Conservation (phyloP, 805 yeast species). For the Yamadazyma tumulicola region DNA sequence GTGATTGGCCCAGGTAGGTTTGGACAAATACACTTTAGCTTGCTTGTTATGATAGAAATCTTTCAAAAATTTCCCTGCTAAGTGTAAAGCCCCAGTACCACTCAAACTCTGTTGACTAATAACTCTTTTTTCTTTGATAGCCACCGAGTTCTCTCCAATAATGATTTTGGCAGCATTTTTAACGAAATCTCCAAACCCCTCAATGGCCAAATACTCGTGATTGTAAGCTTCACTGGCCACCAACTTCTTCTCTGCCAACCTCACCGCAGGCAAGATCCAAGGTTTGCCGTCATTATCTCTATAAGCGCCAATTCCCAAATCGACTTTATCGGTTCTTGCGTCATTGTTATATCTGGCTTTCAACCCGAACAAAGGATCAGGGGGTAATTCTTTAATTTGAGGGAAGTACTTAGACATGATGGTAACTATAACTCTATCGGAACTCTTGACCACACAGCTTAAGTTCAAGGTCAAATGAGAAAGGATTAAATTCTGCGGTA, state of each 20-base stretch:
- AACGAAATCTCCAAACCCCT: conserved; percentile 69
- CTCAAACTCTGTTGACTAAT: conserved; percentile 74
- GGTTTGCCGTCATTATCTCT: conserved; percentile 68
- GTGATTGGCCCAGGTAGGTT: conserved; percentile 99
- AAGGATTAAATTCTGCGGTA: no score
- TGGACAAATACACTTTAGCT: conserved; percentile 62
- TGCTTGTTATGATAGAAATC: conserved; percentile 41
- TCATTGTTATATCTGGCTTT: conserved; percentile 65
- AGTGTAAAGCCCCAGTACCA: conserved; percentile 89
- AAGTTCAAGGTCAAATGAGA: no score
- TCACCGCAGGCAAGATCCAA: conserved; percentile 69
- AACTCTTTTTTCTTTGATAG: conserved; percentile 44
- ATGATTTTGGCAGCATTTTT: conserved; percentile 70
- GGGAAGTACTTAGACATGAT: conserved; percentile 41
- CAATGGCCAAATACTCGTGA: conserved; percentile 86
- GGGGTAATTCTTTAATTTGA: conserved; percentile 62
- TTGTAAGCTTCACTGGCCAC: conserved; percentile 59
- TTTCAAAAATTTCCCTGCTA: conserved; percentile 71
- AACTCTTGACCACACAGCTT: no score
- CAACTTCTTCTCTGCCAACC: conserved; percentile 62
- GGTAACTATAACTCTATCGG: no score
- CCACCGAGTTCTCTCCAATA: conserved; percentile 57
- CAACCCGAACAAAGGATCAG: conserved; percentile 84
- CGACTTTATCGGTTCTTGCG: conserved; percentile 64
- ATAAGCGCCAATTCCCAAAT: conserved; percentile 81